Base-by-base conservation (phyloP, 2,329 filamentous ascomycete species). In the Phyllosticta citriasiana region DNA sequence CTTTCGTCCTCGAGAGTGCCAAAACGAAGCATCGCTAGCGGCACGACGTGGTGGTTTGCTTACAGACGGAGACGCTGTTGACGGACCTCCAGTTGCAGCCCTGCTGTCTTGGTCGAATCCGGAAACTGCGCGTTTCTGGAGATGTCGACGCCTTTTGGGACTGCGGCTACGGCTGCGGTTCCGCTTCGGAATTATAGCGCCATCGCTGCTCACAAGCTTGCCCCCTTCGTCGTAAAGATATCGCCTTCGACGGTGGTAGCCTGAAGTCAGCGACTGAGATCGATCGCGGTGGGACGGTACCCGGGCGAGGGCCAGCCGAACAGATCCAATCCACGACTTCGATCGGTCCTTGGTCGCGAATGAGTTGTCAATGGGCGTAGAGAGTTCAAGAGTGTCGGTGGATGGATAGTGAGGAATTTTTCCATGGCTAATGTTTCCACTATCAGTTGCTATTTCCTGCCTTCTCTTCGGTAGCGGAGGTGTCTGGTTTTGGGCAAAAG, bases 1-100 rank as follows among this genome's bases (percentile, higher is more conserved):
- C 33, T 74, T 71, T 77, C 77, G 24, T 77, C 69, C 62, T 75
- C 75, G 50, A 70, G 71, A 35, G 10, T 68, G 68, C 67, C 77
- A 73, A 57, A 77, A 74, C 4, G 72, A 74, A 12, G 76, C 76
- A 57, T 79, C 78, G 0, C 74, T 77, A 4, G 74, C 74, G 4
- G 77, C 73, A 22, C 78, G 74, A 8, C 76, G 70, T 2, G 77
- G 77, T 3, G 61, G 56, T 16, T 47, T 16, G 40, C 12, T 47
- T 4, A n/a, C 2, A 47, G 40, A 47, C 16, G 40, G 40, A 47
- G 40, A 47, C 40, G 40, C 40, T 16, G 14, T 47, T 47, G 40
- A 47, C 12, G 40, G 40, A 16, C 40, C 40, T 5, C 14, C 14
- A 47, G 40, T n/a, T 4, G 14, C n/a, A n/a, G 14, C 40, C n/a